These are phyloP conservation scores for Claviceps sorghi DNA, from an alignment of 2,329 filamentous ascomycete genomes.

Conservation along the genomic window DNA sequence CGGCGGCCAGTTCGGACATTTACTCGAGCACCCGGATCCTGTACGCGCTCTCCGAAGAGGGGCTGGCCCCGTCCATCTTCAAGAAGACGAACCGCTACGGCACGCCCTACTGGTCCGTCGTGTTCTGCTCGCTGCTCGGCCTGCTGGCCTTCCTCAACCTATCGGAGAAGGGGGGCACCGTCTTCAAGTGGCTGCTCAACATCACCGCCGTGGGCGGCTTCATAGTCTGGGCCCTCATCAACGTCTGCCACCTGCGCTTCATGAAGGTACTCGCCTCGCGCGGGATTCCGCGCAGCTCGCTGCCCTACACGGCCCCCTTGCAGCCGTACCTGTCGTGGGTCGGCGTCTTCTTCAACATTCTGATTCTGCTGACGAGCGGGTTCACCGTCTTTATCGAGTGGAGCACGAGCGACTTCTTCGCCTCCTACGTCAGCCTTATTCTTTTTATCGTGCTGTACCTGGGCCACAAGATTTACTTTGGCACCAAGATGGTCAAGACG, in stretches of 20 bases:
- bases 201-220: slow-evolving; percentile 55
- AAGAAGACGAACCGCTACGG: slow-evolving; percentile 44
- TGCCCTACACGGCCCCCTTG: slow-evolving; percentile 46
- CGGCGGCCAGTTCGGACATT: slow-evolving; percentile 63
- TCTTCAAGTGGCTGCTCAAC: slow-evolving; percentile 62
- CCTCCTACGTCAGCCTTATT: slow-evolving; percentile 49
- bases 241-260: slow-evolving; percentile 49
- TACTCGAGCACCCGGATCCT: slow-evolving; percentile 58
- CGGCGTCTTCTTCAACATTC: slow-evolving; percentile 47
- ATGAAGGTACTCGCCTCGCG: slow-evolving; percentile 43
- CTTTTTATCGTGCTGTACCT: slow-evolving; percentile 45
- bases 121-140: slow-evolving; percentile 37
- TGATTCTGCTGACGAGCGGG: slow-evolving; percentile 54
- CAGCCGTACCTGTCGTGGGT: slow-evolving; percentile 53
- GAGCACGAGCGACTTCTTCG: slow-evolving; percentile 46
- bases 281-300: slow-evolving; percentile 37
- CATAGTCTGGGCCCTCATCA: slow-evolving; percentile 56
- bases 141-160: slow-evolving; percentile 56
- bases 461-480: slow-evolving; percentile 41
- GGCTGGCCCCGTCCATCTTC: slow-evolving; percentile 47
- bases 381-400: slow-evolving; percentile 55
- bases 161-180: slow-evolving; percentile 38
- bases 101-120: slow-evolving; percentile 49
- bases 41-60: slow-evolving; percentile 49
- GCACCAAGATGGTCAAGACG: slow-evolving; percentile 24